Base-by-base conservation (phyloP, 2,329 filamentous ascomycete genomes). In the Colletotrichum euphorbiae region DNA sequence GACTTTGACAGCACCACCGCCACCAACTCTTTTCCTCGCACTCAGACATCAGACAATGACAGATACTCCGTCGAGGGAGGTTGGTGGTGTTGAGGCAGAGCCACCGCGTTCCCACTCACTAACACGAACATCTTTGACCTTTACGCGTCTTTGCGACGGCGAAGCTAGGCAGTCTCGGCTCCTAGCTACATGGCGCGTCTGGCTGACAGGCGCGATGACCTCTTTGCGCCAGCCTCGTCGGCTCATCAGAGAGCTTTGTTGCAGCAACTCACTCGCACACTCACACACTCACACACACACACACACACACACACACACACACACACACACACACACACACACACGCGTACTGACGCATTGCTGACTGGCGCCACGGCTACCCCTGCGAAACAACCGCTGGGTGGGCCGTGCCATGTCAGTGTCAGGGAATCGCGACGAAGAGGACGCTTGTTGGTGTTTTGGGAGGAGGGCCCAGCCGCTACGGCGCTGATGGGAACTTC, bases 391-490 rank as follows among this genome's bases (percentile, higher is more conserved):
- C 65, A 48, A 31, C 15, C 3, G 43, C 24, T 61, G 61, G 62
- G 56, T 61, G 61, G 62, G 56, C 46, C 61, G 66, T 55, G 66
- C 62, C 36, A 51, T 68, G 48, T 46, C 54, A 60, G 59, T 17
- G 36, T 57, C 36, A 31, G 31, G 45, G 31, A 8, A 6, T 4
- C 24, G 28, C 21, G 13, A 51, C 15, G 21, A 51, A 46, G 19
- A 28, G 31, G 52, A 13, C 58, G 17, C 36, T 40, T 60, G 38
- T 40, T 60, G 38, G n/a, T 21, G 38, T 36, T 62, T 50, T 61
- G 11, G 11, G 13, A 15, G 28, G 28, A 38, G 36, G 36, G 9
- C 36, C 36, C n/a, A n/a, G 36, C 36, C 36, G 36, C 36, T 13
- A 38, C 36, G 36, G 36, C 36, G 36, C 36, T 12, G 36, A 38